Base-by-base conservation (phyloP, 2,329 filamentous ascomycete genomes). In the Phialophora expanda region DNA sequence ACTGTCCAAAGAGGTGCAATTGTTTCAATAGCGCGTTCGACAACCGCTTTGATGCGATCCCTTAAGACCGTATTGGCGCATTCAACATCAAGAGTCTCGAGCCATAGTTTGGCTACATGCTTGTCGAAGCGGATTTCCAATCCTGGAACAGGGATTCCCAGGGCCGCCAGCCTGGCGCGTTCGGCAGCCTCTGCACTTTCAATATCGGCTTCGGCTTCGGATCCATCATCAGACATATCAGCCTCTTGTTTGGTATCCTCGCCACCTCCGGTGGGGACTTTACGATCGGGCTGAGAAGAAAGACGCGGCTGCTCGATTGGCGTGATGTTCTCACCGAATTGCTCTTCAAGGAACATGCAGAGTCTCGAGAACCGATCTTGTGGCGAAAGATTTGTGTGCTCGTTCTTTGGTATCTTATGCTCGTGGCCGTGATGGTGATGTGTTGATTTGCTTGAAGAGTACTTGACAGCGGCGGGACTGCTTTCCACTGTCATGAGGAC, bases 301-400 rank as follows among this genome's bases (percentile, higher is more conserved):
- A 80, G 72, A 76, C 76, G 88, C 85, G 66, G 92, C 81, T 74
- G 81, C 24, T 89, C 85, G 70, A 98, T 90, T 4, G 94, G 93
- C 0, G 86, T 83, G 64, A 98, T 88, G 66, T 92, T 89, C 69
- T 95, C 89, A 68, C 95, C 95, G 75, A 99, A 99, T 77, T 99
- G 95, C 2, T 93, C 91, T 82, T 99, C 95, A 14, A 99, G 89
- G 82, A 99, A 97, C 87, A 97, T 91, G 79, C 96, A 90, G 22
- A 99, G 87, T 38, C 94, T 89, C 69, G 90, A 87, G 48, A 98
- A 87, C 48, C 92, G 90, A 72, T 96, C 92, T 53, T 89, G 84
- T 0, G 93, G 84, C 9, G 85, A 85, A 50, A 92, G 79, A 53
- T 90, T 85, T 12, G 89, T 86, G 77, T 96, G 92, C 0, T 89